Conservation (phyloP, 2,329 filamentous ascomycete species). For the Thyridium curvatum region DNA sequence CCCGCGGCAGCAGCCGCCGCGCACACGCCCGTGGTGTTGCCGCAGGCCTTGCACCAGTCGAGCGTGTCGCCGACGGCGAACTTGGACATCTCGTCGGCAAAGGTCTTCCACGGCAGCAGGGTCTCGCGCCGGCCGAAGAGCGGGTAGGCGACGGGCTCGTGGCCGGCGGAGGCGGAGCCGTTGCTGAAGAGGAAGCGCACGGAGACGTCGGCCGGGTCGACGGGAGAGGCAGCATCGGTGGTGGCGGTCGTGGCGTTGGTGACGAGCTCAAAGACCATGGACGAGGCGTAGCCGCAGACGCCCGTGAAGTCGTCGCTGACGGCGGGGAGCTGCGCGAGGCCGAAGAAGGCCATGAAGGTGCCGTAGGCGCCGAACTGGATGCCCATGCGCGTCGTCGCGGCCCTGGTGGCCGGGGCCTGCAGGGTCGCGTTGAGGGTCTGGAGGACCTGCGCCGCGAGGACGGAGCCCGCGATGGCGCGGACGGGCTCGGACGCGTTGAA, state of each 20-base stretch:
- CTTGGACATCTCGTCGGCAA: constrained; percentile 54
- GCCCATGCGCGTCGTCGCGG: constrained; percentile 32
- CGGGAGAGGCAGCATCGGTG: constrained; percentile 7
- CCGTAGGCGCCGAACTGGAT: constrained; percentile 57
- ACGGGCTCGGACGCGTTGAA: constrained; percentile 69
- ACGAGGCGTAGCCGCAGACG: constrained; percentile 76
- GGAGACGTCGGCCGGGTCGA: constrained; percentile 34
- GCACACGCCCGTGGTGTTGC: constrained; percentile 64
- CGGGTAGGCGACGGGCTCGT: constrained; percentile 41
- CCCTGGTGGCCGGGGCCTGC: constrained; percentile 22
- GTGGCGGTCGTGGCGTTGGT: constrained; percentile 45
- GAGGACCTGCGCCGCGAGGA: constrained; percentile 50
- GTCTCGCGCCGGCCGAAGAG: constrained; percentile 52
- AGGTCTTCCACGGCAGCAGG: constrained; percentile 62
- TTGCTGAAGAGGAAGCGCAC: constrained; percentile 59
- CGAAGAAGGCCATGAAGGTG: constrained; percentile 58
- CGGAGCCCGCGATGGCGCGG: constrained; percentile 51
- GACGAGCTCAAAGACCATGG: constrained; percentile 71
- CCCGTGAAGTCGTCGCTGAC: constrained; percentile 61
- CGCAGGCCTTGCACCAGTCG: constrained; percentile 71
- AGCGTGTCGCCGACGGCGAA: constrained; percentile 60
- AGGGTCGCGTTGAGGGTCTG: constrained; percentile 46
- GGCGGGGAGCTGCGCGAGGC: constrained; percentile 43
- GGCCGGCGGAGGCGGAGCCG: constrained; percentile 40
- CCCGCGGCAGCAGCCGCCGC: constrained; percentile 32